Base-by-base conservation (phyloP, 352 stramenopile species). In the Globisporangium alternatum region DNA sequence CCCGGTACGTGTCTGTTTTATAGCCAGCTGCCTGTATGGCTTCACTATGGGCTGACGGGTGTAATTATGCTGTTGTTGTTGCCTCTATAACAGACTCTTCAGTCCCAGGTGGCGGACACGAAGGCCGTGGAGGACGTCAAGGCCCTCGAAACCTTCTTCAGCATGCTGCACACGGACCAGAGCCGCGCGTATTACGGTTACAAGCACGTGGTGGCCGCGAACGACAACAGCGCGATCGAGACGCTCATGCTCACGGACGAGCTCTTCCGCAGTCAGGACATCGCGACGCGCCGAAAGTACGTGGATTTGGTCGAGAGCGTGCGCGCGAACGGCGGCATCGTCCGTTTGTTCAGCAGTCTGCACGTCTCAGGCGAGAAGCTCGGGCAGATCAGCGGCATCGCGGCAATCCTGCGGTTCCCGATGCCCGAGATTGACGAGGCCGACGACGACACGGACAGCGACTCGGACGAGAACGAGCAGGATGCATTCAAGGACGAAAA, bases 141-240 rank as follows among this genome's bases (percentile, higher is more conserved):
- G 71, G 90, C 82, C 21, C 76, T 98, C 30, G 83, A 97, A 52
- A 90, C 83, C 56, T 99, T 99, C 70, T 99, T 98, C 81, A 85
- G 81, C 52, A 98, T 98, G 87, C 87, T 99, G 61, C 91, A 98
- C 62, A 86, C 80, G 39, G 85, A 99, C 71, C 94, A 98, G 41
- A 95, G 99, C 57, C 88, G 95, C 56, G 97, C 97, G 21, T 99
- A 98, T 74, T 99, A 99, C 75, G 93, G 95, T 33, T 98, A 91
- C 79, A 94, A 96, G 61, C 94, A 99, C 69, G 93, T 99, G 12
- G 43, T 84, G 56, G 85, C 81, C 31, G 96, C 96, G 5, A 95
- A 98, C 61, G 90, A 95, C 25, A 88, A 98, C 67, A 76, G 93
- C 59, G 97, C 97, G 2, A 97, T 99, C 60, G 95, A 98, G 72